Evolutionary conservation across 257 asterid species (phyloP).

Genomic region (Coffea eugenioides): DNA sequence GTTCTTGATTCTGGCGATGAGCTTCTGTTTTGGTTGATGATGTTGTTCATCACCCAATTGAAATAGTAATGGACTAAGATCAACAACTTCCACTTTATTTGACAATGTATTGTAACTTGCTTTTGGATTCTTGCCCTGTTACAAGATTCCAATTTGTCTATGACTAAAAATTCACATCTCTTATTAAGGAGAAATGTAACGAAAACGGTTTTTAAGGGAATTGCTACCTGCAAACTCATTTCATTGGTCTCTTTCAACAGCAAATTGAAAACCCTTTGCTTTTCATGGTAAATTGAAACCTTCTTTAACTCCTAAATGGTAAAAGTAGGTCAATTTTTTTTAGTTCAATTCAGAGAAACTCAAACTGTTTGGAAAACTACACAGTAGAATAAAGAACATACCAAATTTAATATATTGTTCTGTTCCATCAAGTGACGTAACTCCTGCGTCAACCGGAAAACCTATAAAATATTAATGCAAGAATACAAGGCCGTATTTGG

Average conservation of each 20-base stretch:
- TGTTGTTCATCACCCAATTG: no score
- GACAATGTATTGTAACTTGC: neutral
- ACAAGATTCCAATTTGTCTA: neutral
- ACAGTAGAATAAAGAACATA: neutral
- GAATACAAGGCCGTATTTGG: no score
- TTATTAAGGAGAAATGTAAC: no score
- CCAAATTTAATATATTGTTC: neutral
- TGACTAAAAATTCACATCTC: no score
- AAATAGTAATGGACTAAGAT: no score
- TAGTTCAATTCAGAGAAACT: neutral
- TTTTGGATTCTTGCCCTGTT: neutral
- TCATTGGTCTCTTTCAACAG: neutral
- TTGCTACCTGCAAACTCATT: neutral
- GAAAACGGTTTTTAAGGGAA: no score
- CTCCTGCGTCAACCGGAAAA: neutral
- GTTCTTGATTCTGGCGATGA: neutral
- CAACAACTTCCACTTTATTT: no score
- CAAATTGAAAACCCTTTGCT: neutral
- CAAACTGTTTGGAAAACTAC: neutral
- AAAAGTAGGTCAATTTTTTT: neutral
- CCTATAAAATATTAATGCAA: neutral
- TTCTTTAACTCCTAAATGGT: neutral
- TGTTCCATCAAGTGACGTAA: no score
- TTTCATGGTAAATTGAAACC: neutral
- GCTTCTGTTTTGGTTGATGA: no score